Base-by-base conservation (phyloP, 352 stramenopile species). In the Phytophthora sansomeana region DNA sequence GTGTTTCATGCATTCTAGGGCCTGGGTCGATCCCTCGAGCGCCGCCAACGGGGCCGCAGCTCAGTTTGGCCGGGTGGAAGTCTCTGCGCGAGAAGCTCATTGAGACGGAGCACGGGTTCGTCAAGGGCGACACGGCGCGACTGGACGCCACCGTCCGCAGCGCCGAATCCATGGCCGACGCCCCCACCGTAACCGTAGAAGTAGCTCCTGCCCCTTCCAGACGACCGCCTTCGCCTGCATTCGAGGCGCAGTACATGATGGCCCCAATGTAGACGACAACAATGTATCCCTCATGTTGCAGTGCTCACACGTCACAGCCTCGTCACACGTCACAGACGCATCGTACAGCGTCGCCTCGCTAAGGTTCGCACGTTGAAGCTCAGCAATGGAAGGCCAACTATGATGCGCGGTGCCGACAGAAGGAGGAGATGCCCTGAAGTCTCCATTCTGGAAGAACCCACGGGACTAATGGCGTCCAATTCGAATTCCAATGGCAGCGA, bases 31-130 rank as follows among this genome's bases (percentile, higher is more conserved):
- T 29, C 6, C 42, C 29, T 28, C 58, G 49, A 38, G 21, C 39
- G 9, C 36, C 47, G 7, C 54, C 47, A n/a, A 47, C 51, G 3
- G 77, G 81, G 6, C 59, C 69, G 4, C 67, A 63, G 38, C 70
- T 90, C 7, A 75, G 36, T 2, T 77, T 90, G 8, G 49, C 57
- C 0, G 78, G 74, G 2, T 90, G 81, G 81, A 81, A 73, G 38
- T 78, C 72, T 4, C 70, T 86, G 53, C 78, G 78, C 5, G 74
- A 87, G 53, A 83, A 78, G 39, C 77, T 90, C 44, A 85, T 85
- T 29, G 59, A 81, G 51, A 75, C 66, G 5, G 70, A 78, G 41
- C 59, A 69, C 38, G 35, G 21, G 6, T 71, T 74, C 38, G 59
- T 77, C 24, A 41, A 58, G 16, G 58, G 56, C 6, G 63, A 60